phyloP scores from a whole-genome alignment of 2,329 filamentous ascomycete genomes.

The Alternaria dauci region DNA sequence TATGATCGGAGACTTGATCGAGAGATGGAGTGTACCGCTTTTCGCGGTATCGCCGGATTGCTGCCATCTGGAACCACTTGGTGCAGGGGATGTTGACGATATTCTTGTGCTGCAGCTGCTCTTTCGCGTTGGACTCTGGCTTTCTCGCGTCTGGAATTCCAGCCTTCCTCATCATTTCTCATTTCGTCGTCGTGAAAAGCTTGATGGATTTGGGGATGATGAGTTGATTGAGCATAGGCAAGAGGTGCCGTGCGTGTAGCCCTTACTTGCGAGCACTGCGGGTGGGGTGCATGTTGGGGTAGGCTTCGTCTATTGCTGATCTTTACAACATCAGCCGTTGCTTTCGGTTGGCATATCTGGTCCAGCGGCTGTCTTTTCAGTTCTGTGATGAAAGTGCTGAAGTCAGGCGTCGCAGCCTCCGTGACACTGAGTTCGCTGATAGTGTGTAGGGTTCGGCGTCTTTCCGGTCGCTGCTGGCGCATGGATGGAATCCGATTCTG shows the following conservation, averaged over 20 bases:
- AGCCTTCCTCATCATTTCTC: constrained; percentile 18
- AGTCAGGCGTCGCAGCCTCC: constrained; percentile 21
- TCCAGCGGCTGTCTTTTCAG: constrained; percentile 11
- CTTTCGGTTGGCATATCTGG: background rate
- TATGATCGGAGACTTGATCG: constrained; percentile 18
- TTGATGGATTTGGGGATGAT: background rate
- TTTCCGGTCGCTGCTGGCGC: constrained; percentile 25
- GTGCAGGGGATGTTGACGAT: constrained; percentile 18
- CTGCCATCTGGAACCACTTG: constrained; percentile 18
- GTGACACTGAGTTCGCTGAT: constrained; percentile 38
- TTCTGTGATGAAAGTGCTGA: constrained; percentile 15
- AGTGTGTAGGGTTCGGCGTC: constrained; percentile 40
- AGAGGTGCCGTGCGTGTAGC: constrained; percentile 12
- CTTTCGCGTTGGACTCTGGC: constrained; percentile 28
- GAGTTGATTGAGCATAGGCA: constrained; percentile 5
- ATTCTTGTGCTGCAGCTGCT: constrained; percentile 22
- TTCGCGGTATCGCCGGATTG: constrained; percentile 14
- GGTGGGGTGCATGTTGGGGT: constrained; percentile 19
- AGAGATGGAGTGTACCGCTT: constrained; percentile 13
- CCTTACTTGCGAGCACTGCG: constrained; percentile 1
- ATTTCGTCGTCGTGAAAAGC: background rate
- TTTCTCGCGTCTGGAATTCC: constrained; percentile 30
- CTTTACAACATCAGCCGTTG: constrained; percentile 2
- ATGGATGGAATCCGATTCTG: constrained; percentile 5
- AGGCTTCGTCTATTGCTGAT: constrained; percentile 27